Percentiles rank a stretch among this genome's conserved stretches.
Conservation (phyloP, 2,329 filamentous ascomycete genomes). For the Fusarium veterinarium region DNA sequence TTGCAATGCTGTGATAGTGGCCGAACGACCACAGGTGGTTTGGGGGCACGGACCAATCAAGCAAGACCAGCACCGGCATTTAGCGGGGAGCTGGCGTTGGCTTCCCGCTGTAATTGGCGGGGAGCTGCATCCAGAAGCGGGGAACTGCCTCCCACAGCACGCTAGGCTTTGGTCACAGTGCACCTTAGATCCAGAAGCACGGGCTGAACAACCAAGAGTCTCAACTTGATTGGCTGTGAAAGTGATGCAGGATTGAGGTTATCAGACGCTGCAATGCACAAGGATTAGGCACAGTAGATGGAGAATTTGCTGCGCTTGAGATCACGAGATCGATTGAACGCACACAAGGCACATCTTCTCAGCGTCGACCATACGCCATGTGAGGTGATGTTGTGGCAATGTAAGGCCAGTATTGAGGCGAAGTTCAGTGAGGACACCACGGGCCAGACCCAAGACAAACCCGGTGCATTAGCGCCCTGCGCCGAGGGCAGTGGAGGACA, state of each 20-base stretch:
- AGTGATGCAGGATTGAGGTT: neutral
- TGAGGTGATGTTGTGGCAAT: constrained; percentile 19
- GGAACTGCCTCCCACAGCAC: constrained; percentile 31
- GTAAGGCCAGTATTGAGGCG: constrained; percentile 30
- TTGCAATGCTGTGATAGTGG: constrained; percentile 40
- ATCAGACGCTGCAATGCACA: neutral
- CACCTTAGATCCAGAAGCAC: constrained; percentile 10
- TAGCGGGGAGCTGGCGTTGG: constrained; percentile 39
- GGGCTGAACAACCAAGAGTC: neutral
- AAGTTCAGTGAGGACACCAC: constrained; percentile 29
- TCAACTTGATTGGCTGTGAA: neutral
- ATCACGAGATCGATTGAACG: constrained; percentile 1
- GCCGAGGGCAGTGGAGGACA: neutral
- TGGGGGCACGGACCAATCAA: constrained; percentile 31
- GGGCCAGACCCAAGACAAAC: constrained; percentile 32
- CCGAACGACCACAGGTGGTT: constrained; percentile 32
- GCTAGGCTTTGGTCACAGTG: constrained; percentile 27
- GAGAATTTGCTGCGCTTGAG: neutral
- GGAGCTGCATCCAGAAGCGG: constrained; percentile 28
- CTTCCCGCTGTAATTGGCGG: constrained; percentile 26
- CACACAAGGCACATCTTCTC: neutral
- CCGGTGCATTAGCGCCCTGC: constrained; percentile 42
- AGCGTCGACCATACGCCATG: neutral
- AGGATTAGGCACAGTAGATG: neutral
- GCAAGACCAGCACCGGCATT: constrained; percentile 9